Evolutionary conservation across 2,329 filamentous ascomycete species (phyloP).

Genomic region (Dothideomycetes sp.): DNA sequence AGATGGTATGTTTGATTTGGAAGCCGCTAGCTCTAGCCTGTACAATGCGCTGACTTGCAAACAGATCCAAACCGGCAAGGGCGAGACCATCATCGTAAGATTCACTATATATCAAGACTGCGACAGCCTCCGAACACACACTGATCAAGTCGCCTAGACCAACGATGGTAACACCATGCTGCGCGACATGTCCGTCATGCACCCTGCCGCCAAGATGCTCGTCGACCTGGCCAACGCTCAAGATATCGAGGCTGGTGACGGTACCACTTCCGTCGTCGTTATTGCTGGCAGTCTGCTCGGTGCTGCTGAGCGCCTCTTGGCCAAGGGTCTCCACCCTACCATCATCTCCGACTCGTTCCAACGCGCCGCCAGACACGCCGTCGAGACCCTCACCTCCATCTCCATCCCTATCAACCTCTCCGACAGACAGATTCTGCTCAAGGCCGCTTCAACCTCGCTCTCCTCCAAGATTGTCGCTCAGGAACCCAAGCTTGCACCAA

Average conservation of each 20-base stretch:
- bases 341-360: constrained; percentile 98
- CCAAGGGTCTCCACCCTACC: constrained; percentile 91
- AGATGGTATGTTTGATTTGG: constrained; percentile 60
- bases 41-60: constrained; percentile 14
- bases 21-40: constrained; percentile 18
- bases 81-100: constrained; percentile 80
- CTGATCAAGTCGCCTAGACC: constrained; percentile 45
- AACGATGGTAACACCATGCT: constrained; percentile 99
- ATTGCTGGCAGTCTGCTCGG: constrained; percentile 92
- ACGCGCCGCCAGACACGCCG: constrained; percentile 79
- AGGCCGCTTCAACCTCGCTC: constrained; percentile 92
- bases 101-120: constrained; percentile 1
- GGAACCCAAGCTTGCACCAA: constrained; percentile 91
- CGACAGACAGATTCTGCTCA: constrained; percentile 82
- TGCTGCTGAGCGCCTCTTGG: constrained; percentile 81
- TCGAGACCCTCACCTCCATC: constrained; percentile 88
- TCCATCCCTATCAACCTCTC: constrained; percentile 83
- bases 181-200: constrained; percentile 97
- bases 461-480: constrained; percentile 98
- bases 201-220: constrained; percentile 98
- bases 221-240: constrained; percentile 95
- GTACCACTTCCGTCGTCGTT: constrained; percentile 95
- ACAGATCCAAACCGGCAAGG: constrained; percentile 83
- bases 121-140: constrained; percentile 6
- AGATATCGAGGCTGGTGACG: constrained; percentile 96